Evolutionary conservation across 2,329 filamentous ascomycete genomes (phyloP).

Genomic region (Furcasterigmium furcatum): DNA sequence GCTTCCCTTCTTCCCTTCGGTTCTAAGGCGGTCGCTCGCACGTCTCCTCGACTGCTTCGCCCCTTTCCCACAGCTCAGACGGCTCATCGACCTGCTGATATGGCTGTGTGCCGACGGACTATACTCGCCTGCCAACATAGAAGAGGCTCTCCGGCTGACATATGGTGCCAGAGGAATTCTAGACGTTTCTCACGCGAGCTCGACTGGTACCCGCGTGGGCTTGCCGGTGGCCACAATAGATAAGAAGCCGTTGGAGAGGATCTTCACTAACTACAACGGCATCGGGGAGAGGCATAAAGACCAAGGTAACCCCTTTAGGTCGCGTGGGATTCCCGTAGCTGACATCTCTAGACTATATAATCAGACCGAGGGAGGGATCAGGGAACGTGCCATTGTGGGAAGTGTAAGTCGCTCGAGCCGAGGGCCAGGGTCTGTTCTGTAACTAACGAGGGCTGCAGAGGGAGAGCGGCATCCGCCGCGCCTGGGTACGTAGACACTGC

Average conservation of each 20-base stretch:
- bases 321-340: not conserved
- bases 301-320: not conserved
- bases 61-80: not conserved
- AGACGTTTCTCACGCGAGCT: not conserved
- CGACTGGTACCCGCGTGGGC: not conserved
- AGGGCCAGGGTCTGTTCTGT: not conserved
- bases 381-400: not conserved
- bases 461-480: not conserved
- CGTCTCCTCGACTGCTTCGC: not conserved
- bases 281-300: not conserved
- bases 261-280: constrained; percentile 7
- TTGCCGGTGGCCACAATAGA: constrained; percentile 3
- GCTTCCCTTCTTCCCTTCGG: not conserved
- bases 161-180: not conserved
- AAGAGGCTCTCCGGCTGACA: constrained; percentile 1
- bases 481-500: not conserved
- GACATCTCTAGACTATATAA: not conserved
- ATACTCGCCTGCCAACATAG: constrained; percentile 2
- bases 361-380: not conserved
- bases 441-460: not conserved
- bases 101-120: not conserved
- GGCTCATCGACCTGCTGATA: constrained; percentile 1
- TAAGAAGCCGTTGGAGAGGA: constrained; percentile 1
- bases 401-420: not conserved
- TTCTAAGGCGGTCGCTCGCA: not conserved